Evolutionary conservation across 768 basidiomycete genomes (phyloP), one percentile per base, ranked within the genome.

Genomic region (Tylopilus intermedius): DNA sequence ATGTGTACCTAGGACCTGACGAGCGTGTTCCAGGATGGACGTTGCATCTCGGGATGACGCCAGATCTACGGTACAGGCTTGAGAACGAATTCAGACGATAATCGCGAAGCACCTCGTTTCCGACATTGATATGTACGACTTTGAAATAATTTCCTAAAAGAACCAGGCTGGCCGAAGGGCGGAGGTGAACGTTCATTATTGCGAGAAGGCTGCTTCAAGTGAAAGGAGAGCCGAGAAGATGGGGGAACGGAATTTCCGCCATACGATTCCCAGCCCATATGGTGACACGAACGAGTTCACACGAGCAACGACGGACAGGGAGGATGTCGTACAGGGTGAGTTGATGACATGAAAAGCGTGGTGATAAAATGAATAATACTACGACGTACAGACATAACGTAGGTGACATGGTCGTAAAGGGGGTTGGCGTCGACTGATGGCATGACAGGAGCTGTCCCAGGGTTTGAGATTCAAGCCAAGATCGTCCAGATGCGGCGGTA

Each of bases 391-490:
- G 4, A 59, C 30, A 30, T 30, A 59, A 54, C 40, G 58, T 50
- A 58, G 44, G 37, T 15, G 57, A 47, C 45, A 32, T 57, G 55
- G 55, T 50, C 55, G 55, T 42, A 57, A 56, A 57, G 32, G 55
- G 50, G 57, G 43, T 8, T 38, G 38, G 38, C n/a, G 35, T 52
- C 47, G 35, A 56, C 38, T 37, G 22, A 38, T 44, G 38, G 22
- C 6, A 40, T 58, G 57, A 62, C 58, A 57, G 60, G 60, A 58
- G 58, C 51, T 64, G 60, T 64, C 62, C 51, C 54, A 62, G 58
- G 63, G 56, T 47, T 41, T 27, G 56, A 60, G 62, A 54, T 62
- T 60, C 49, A 45, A 45, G 45, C 1, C 45, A 10, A 55, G 56
- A 63, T 60, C 57, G 44, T 2, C 57, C 35, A 62, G 50, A 58